Base-by-base conservation (phyloP, 1,284 basidiomycete species). In the Cronartium quercuum region DNA sequence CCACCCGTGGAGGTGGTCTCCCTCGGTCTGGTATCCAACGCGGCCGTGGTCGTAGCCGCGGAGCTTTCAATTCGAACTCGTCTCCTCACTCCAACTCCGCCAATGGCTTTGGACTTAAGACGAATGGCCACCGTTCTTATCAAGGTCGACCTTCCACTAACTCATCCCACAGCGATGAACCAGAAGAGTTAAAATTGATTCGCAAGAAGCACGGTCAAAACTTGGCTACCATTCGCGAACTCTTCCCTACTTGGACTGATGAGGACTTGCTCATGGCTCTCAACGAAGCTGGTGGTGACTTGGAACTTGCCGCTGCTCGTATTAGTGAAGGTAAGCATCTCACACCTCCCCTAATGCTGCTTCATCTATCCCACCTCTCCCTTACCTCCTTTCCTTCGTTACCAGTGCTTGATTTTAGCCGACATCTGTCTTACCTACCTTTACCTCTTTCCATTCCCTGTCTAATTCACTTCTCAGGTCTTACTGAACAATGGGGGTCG, bases 231-330 rank as follows among this genome's bases (percentile, higher is more conserved):
- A 74, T 74, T n/a, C 58, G 34, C 81, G 92, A 92, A 81, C 82
- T 88, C 76, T 94, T 92, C 81, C 88, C 91, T 12, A 80, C 82
- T 78, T 94, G 88, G 88, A 87, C 89, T 80, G 86, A 86, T 78
- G 91, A 93, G 80, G 92, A 94, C 83, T 85, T 94, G 76, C 85
- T 88, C 77, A 89, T 89, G 41, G 85, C 90, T 62, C 85, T 94
- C 58, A 80, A 82, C 69, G 92, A 94, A 79, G 87, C 88, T 34
- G 83, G 83, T 60, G 92, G 92, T 60, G 91, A 92, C 81, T 83
- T 89, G 68, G 84, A 91, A 79, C 79, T 89, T 67, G 91, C 91
- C 73, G 90, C 87, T 21, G 86, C 86, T 18, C 86, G 89, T 80
- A 92, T 94, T 79, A 87, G 85, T 71, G 91, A 94, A 82, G 91